Base-by-base conservation (phyloP, 441 rosid species). In the Brassica hybrid region DNA sequence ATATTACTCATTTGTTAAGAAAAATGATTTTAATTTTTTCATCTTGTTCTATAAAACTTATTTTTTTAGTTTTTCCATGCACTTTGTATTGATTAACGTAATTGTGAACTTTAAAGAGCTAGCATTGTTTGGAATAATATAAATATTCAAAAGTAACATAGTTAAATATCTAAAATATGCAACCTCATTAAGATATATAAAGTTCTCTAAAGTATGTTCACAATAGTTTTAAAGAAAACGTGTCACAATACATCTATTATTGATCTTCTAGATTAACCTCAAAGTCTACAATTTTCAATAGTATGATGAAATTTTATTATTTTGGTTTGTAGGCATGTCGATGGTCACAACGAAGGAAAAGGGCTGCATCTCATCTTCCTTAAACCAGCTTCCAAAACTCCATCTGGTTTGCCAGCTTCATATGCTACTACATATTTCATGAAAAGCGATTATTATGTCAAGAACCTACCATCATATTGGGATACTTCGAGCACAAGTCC, bases 351-450 rank as follows among this genome's bases (percentile, higher is more conserved):
- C 30, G 14, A 58, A 58, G 62, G 62, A 58, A 58, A 58, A 58
- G 62, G 30, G 30, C 0, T 58, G 30, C 30, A 19, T 58, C 62
- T 58, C 30, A 58, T 11, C 30, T 58, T 58, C 62, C 30, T 58
- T 58, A 58, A 58, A 11, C 62, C 30, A 58, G 7, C 14, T 3
- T 58, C 62, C 62, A 58, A 19, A 21, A 58, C 62, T 19, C 62
- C 30, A 58, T 58, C 32, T 58, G 62, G 62, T 58, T 58, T 58
- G 62, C 62, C 62, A 58, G 62, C 62, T 58, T 58, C 62, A 21
- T 11, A 58, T 21, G 30, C 62, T 21, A 58, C 62, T 58, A 58
- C 62, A 58, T 8, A 19, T 58, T 58, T 58, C 62, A 19, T 58
- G 62, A 58, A 58, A 58, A 58, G 62, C 32, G 62, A 58, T 11